Conservation (phyloP, 2,329 filamentous ascomycete genomes). For the Fusarium chaquense region DNA sequence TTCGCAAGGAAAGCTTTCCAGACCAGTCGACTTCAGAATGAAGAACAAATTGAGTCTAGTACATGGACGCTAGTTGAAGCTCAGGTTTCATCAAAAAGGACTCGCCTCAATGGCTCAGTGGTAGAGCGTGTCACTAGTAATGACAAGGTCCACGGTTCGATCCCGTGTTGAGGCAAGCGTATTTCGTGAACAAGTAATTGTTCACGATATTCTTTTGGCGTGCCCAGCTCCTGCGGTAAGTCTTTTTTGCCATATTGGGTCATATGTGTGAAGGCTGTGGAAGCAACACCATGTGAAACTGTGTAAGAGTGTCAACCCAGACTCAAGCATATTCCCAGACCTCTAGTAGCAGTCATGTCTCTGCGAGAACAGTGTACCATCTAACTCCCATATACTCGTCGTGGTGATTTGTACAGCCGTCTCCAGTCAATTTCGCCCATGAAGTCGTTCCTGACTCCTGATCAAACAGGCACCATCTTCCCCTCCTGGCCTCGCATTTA, state of each 20-base stretch:
- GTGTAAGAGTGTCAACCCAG: no score
- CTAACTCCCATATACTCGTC: slow-evolving; percentile 21
- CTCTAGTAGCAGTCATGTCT: neutral
- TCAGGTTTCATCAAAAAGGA: neutral
- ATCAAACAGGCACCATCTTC: slow-evolving; percentile 26
- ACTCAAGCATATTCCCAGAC: neutral
- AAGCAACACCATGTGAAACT: no score
- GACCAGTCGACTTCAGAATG: neutral
- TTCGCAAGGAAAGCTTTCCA: neutral
- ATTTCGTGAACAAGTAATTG: accelerated
- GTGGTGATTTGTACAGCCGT: slow-evolving; percentile 8
- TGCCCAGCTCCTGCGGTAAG: accelerated
- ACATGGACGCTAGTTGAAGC: neutral
- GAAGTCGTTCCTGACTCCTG: neutral
- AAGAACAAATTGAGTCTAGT: accelerated
- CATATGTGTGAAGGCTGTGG: no score
- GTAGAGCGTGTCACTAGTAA: slow-evolving; percentile 40
- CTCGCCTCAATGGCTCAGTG: slow-evolving; percentile 32
- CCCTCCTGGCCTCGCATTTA: slow-evolving; percentile 6
- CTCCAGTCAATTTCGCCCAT: slow-evolving; percentile 18
- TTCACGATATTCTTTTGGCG: neutral
- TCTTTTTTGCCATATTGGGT: neutral
- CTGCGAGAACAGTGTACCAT: slow-evolving; percentile 6
- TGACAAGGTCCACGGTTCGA: slow-evolving; percentile 38
- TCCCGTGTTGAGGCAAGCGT: slow-evolving; percentile 26